phyloP scores from a whole-genome alignment of 805 yeast species.

The Schwanniomyces sp. region DNA sequence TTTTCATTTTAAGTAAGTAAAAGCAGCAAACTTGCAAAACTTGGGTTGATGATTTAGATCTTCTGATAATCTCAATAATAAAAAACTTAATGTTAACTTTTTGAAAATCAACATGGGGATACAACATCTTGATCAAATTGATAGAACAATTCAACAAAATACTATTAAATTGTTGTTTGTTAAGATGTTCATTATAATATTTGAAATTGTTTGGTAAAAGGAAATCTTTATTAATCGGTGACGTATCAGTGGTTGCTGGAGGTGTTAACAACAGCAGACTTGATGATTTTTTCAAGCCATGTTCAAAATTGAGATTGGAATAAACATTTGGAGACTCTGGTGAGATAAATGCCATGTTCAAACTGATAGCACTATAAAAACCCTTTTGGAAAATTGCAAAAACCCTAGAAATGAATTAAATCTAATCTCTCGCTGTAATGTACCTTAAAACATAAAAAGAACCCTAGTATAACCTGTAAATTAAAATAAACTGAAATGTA shows the following conservation, averaged over 20 bases:
- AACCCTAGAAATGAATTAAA: background rate
- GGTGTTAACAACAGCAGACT: conserved; percentile 2
- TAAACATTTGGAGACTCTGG: conserved; percentile 1
- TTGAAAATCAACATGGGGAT: conserved; percentile 12
- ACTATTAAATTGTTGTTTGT: conserved; percentile 40
- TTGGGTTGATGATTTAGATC: conserved; percentile 50
- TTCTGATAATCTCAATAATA: conserved; percentile 36
- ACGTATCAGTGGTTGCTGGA: conserved; percentile 1
- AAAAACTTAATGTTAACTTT: conserved; percentile 38
- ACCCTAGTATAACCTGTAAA: background rate
- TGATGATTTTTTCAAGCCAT: background rate
- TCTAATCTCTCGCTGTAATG: background rate
- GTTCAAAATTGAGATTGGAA: background rate
- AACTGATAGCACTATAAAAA: background rate
- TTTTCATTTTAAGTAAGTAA: conserved; percentile 54
- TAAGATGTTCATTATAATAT: conserved; percentile 39
- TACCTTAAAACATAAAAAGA: background rate
- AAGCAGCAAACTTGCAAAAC: conserved; percentile 67
- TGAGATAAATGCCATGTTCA: conserved; percentile 1
- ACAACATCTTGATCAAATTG: conserved; percentile 35
- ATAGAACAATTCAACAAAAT: conserved; percentile 37
- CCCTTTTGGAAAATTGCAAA: background rate
- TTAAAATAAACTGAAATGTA: background rate
- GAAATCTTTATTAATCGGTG: conserved; percentile 1
- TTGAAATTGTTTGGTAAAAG: conserved; percentile 35